Base-by-base conservation (phyloP, 1,284 basidiomycete genomes). In the Coriolopsis trogii region DNA sequence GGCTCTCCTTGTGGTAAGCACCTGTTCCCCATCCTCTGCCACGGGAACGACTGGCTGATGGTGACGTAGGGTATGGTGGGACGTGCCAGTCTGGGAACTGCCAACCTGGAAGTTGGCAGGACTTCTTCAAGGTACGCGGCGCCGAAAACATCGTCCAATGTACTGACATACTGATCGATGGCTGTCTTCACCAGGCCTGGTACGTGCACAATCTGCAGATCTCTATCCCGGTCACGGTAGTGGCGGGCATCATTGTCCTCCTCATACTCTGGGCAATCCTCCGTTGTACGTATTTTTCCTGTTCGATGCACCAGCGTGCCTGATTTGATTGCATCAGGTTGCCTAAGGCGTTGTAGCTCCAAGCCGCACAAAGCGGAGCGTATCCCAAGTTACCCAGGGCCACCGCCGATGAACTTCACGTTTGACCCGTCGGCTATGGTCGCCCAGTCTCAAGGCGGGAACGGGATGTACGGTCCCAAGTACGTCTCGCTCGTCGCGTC, bases 1-100 rank as follows among this genome's bases (percentile, higher is more conserved):
- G 93, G 93, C 10, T 94, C 92, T 20, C 83, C 89, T 10, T 96
- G 93, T 67, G 92, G 91, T 78, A 69, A 58, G 78, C 68, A 5
- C n/a, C 21, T 7, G 15, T n/a, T 33, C 18, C 28, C 34, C 10
- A 39, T 21, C 38, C 50, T 57, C 37, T 38, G 9, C 12, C 1
- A 12, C 43, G 43, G 33, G 18, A 33, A 10, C 25, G 49, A 24
- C 20, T 44, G 48, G 21, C 49, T 55, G 38, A 44, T 29, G 43
- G n/a, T 43, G 37, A 29, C 39, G 25, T 53, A 87, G 84, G 86
- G 9, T 90, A 83, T 63, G 89, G 85, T 30, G 91, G 91, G 20
- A 79, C 77, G 55, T 94, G 93, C 64, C 62, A 74, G 36, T 74
- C 75, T 51, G 86, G 87, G 21, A 79, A 70, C 25, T 95, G 92